Percentiles rank a stretch among this genome's conserved stretches.
These are phyloP conservation scores for Delonix regia DNA, from an alignment of 306 rosid genomes.

Conservation along the genomic window DNA sequence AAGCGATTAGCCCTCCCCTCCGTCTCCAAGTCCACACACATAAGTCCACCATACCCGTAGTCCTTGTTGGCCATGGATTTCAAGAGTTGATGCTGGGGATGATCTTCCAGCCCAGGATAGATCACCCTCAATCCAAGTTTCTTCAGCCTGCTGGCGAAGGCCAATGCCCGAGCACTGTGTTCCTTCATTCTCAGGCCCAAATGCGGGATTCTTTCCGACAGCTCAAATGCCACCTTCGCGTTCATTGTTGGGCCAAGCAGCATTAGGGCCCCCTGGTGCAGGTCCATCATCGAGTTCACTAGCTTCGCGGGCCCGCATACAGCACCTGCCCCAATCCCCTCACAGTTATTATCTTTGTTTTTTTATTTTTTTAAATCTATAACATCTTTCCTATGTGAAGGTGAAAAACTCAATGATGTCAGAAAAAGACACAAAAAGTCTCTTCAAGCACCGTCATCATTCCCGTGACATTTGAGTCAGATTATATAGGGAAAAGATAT, in stretches of 20 bases:
- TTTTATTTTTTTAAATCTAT: no score
- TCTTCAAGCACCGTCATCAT: no score
- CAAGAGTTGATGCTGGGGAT: slow-evolving; percentile 65
- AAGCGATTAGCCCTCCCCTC: slow-evolving; percentile 79
- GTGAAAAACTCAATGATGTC: no score
- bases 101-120: slow-evolving; percentile 85
- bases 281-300: slow-evolving; percentile 92
- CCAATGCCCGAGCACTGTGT: slow-evolving; percentile 68
- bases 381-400: no score
- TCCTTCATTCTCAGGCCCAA: slow-evolving; percentile 78
- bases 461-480: no score
- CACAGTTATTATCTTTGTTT: no score
- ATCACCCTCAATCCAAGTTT: slow-evolving; percentile 68
- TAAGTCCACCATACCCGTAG: slow-evolving; percentile 80
- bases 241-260: slow-evolving; percentile 95
- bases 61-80: slow-evolving; percentile 64
- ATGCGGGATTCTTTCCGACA: slow-evolving; percentile 86
- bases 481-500: no score
- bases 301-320: slow-evolving; percentile 79
- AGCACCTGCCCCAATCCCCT: slow-evolving; percentile 75
- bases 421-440: no score
- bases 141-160: slow-evolving; percentile 61
- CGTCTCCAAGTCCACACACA: slow-evolving; percentile 88
- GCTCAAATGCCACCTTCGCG: slow-evolving; percentile 87
- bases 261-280: slow-evolving; percentile 91